phyloP scores from a whole-genome alignment of 2,329 filamentous ascomycete genomes.

The Colletotrichum sp. region DNA sequence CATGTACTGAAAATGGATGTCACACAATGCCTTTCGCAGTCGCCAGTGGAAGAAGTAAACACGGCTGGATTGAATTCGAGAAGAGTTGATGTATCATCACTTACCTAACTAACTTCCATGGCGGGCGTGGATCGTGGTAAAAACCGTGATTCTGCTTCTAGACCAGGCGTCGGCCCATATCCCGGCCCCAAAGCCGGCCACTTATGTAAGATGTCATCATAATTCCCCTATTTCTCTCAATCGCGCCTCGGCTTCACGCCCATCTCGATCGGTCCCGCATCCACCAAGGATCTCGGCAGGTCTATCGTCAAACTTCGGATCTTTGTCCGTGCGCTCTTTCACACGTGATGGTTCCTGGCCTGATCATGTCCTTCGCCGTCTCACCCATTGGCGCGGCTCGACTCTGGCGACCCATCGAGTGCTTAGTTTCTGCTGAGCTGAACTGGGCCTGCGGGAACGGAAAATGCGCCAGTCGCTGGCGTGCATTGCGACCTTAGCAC shows the following conservation, averaged over 20 bases:
- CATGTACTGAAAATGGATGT: too few relatives aligned
- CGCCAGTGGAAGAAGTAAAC: accelerated
- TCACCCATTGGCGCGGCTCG: not conserved
- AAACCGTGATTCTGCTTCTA: accelerated
- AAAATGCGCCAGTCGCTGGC: not conserved
- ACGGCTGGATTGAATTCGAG: accelerated
- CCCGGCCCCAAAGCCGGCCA: not conserved
- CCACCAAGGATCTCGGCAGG: not conserved
- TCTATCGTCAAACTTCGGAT: not conserved
- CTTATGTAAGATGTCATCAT: not conserved
- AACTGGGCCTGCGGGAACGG: not conserved
- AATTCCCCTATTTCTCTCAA: not conserved
- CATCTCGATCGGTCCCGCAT: not conserved
- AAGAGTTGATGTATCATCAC: accelerated
- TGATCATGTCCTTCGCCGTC: not conserved
- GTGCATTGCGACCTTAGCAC: not conserved
- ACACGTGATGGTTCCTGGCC: not conserved
- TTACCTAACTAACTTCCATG: not conserved
- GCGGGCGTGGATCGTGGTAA: not conserved
- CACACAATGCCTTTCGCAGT: too few relatives aligned
- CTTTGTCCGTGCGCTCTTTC: not conserved
- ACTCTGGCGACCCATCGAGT: not conserved
- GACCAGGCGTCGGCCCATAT: accelerated
- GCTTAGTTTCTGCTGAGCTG: not conserved
- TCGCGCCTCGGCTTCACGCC: not conserved